A percentile compares a stretch with the other conserved stretches of the same genome.
phyloP scores from a whole-genome alignment of 768 basidiomycete genomes.

The Leccinum broughii region DNA sequence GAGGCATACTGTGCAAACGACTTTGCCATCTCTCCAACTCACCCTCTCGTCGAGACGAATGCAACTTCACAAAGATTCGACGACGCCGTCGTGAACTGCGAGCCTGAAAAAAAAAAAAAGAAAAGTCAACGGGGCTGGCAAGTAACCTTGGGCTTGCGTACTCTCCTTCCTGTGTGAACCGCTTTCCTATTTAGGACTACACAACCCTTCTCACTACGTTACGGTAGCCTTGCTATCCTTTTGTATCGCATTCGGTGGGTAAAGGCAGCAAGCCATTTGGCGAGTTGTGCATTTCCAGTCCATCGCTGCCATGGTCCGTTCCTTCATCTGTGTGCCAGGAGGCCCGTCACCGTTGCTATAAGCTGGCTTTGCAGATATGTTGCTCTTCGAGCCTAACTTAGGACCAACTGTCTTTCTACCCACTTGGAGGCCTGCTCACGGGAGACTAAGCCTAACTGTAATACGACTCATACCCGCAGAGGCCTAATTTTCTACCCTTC shows the following conservation, averaged over 20 bases:
- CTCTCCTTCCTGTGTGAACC: conserved; percentile 18
- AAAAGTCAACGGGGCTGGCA: conserved; percentile 14
- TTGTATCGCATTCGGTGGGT: not conserved
- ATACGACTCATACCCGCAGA: too few relatives aligned
- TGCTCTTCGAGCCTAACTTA: too few relatives aligned
- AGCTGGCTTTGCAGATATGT: not conserved
- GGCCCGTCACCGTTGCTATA: not conserved
- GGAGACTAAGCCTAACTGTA: too few relatives aligned
- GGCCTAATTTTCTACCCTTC: too few relatives aligned
- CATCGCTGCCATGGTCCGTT: not conserved
- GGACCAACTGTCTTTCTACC: too few relatives aligned
- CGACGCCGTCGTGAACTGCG: conserved; percentile 14
- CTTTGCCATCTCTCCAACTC: conserved; percentile 49
- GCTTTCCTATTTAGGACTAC: conserved; percentile 13
- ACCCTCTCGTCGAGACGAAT: conserved; percentile 20
- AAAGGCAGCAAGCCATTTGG: not conserved
- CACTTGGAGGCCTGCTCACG: too few relatives aligned
- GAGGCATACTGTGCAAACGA: conserved; percentile 84
- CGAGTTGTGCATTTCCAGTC: not conserved
- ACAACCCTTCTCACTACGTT: not conserved
- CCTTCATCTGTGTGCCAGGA: not conserved
- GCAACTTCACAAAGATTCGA: conserved; percentile 9
- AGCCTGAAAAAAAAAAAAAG: conserved; percentile 8
- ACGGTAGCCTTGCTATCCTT: not conserved
- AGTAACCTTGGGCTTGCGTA: conserved; percentile 27